Base-by-base conservation (phyloP, 1,284 basidiomycete genomes). In the Trametes versicolor region DNA sequence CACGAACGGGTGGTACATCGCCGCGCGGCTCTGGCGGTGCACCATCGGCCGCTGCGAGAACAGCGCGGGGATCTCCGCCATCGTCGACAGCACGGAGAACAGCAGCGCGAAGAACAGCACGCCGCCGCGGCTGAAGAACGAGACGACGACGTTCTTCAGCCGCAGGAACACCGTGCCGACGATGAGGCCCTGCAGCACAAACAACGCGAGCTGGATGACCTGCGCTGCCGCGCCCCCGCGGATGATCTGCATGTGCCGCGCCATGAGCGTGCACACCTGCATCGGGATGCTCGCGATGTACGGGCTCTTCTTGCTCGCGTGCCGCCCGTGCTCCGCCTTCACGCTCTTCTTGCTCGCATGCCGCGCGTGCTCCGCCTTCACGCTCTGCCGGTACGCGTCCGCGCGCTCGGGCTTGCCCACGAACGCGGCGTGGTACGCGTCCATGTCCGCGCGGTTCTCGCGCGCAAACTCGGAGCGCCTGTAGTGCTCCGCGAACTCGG, bases 61-160 rank as follows among this genome's bases (percentile, higher is more conserved):
- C 6, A 92, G 81, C 0, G 89, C 83, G 0, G 90, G 88, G 51
- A 94, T 91, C 75, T 96, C 94, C 19, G 90, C 83, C 85, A 88
- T 86, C n/a, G 82, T 79, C 32, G 81, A 78, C 19, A 89, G 74
- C 1, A 85, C 85, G 8, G 82, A 78, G 72, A 87, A 86, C 10
- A 89, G 80, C 10, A 88, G 75, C 0, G 87, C 76, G 87, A 91
- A 91, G 80, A 90, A 92, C 8, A 92, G 76, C 25, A 90, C 80
- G 79, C 94, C 95, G 3, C 94, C 94, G 21, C 94, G 87, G 17
- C 91, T 90, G 81, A 92, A 97, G 76, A 88, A 92, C 15, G 88
- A n/a, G n/a, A 89, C 0, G 79, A 75, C 0, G 95, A 94, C 76
- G 19, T 88, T 80, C 0, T 87, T 81, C 56, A 91, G 78, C 5